A percentile compares a stretch with the other conserved stretches of the same genome.
Conservation (phyloP, 495 filamentous ascomycete genomes). For the Neurospora discreta region DNA sequence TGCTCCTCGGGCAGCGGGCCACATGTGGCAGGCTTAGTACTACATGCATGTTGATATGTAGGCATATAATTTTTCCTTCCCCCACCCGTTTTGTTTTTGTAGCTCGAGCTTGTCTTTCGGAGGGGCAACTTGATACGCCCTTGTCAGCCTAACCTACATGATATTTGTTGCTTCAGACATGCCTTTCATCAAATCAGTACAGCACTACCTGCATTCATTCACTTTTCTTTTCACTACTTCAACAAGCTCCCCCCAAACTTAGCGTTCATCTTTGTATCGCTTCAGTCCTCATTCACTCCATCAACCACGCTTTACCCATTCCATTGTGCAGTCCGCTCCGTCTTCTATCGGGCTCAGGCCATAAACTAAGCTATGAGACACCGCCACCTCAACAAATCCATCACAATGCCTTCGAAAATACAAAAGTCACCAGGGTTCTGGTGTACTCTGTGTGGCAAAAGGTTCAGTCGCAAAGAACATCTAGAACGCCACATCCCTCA, state of each 20-base stretch:
- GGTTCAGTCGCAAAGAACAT: constrained; percentile 56
- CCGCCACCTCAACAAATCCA: not conserved
- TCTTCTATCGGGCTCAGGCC: not conserved
- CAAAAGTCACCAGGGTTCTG: constrained; percentile 18
- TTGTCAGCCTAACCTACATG: not conserved
- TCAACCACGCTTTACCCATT: not conserved
- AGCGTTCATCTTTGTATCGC: not conserved
- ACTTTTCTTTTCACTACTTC: not conserved
- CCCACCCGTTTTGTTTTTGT: not conserved
- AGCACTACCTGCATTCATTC: not conserved
- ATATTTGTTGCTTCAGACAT: not conserved
- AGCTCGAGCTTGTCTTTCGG: not conserved
- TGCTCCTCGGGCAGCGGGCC: not conserved
- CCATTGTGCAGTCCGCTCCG: not conserved
- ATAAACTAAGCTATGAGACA: not conserved
- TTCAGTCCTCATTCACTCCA: not conserved
- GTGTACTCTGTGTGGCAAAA: constrained; percentile 53
- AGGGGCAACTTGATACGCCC: not conserved
- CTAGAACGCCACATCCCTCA: constrained; percentile 50
- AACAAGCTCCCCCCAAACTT: not conserved
- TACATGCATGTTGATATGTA: not conserved
- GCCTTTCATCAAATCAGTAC: not conserved
- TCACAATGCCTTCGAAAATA: not conserved
- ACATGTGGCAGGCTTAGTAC: not conserved
- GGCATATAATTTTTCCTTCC: not conserved